Evolutionary conservation across 192 early-diverging fungal species (phyloP), one percentile per base, ranked within the genome.

Genomic region (Backusella australiensis): DNA sequence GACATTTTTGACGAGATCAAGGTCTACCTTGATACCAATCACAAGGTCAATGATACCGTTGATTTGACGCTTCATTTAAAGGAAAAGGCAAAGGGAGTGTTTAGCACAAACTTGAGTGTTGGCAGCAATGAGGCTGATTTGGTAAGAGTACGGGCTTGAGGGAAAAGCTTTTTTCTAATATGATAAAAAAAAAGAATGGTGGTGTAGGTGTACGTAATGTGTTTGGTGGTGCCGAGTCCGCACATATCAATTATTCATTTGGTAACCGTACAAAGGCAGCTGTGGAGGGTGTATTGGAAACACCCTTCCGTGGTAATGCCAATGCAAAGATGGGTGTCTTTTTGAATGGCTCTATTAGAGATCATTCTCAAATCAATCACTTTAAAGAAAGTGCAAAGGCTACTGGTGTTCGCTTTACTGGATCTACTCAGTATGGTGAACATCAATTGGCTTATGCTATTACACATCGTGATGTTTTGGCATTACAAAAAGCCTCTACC

Each of bases 161-260:
- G 29, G 29, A 23, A 23, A 32, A 32, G 29, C 29, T 32, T 32
- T 1, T 32, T 32, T 32, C 32, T 32, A 32, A 32, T 32, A 32
- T 0, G 32, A 32, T 32, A 32, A 32, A 32, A 32, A 32, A 29
- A 32, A 32, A 32, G 80, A 75, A 42, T 23, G 80, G 76, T 19
- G 86, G 91, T 0, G 83, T 91, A 52, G 86, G 86, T 42, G 69
- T 96, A 38, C 86, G 91, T 66, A 98, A 99, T 76, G 83, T 93
- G 4, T 93, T 96, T 80, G 97, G 97, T 29, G 93, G 90, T 36
- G 97, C 91, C 32, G 97, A 99, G 83, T 87, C 87, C 19, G 73
- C 95, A 6, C 88, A 88, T 72, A 88, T 89, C 26, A 77, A 38
- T 23, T 74, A 75, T 26, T 56, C 73, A 23, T 81, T 81, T 59